Conservation (phyloP, 2,329 filamentous ascomycete species). For the Fonsecaea erecta region DNA sequence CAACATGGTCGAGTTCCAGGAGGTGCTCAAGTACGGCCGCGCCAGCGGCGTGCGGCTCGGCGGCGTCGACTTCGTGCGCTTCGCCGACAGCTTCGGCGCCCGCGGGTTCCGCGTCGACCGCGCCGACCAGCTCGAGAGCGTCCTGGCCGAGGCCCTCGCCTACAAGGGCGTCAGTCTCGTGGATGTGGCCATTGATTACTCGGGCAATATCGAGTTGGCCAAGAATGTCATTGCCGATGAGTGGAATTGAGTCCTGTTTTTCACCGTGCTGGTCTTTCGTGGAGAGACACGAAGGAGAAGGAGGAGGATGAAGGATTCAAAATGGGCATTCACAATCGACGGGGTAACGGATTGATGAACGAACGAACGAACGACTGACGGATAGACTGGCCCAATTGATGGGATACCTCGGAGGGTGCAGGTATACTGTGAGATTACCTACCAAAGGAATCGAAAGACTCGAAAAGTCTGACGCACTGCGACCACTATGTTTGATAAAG, state of each 20-base stretch:
- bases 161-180: constrained; percentile 53
- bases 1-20: constrained; percentile 60
- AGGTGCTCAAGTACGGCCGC: constrained; percentile 56
- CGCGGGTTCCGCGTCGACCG: constrained; percentile 50
- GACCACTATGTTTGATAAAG: neutral
- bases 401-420: too few species aligned
- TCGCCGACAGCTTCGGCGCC: constrained; percentile 54
- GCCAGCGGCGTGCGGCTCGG: constrained; percentile 51
- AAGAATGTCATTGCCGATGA: constrained; percentile 44
- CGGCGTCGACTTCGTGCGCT: constrained; percentile 55
- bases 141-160: constrained; percentile 52
- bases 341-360: too few species aligned
- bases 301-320: too few species aligned
- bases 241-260: constrained; percentile 26
- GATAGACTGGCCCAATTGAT: too few species aligned
- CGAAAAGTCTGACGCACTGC: too few species aligned
- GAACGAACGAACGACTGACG: too few species aligned
- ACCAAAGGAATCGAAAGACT: too few species aligned
- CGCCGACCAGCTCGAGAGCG: constrained; percentile 48
- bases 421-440: too few species aligned
- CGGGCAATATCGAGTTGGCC: constrained; percentile 49
- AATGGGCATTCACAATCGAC: too few species aligned
- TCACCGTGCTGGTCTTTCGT: too few species aligned
- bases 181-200: constrained; percentile 55
- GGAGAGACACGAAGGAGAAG: too few species aligned